Conservation (phyloP, 164 flowering plant genomes). For the Hamamelis virginiana region DNA sequence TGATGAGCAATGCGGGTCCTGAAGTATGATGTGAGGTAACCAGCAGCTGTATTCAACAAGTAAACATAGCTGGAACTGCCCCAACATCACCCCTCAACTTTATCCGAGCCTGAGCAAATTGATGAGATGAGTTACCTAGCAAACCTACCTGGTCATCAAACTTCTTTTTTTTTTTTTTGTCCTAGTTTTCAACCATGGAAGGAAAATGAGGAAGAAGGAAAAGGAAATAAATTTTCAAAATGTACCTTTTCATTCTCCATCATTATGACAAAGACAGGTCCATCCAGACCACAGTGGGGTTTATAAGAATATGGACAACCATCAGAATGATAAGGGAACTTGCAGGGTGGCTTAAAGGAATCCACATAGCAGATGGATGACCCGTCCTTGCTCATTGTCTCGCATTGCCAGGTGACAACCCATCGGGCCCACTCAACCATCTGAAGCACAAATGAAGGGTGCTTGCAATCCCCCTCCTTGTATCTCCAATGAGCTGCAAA, state of each 20-base stretch:
- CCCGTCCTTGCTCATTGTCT: constrained; percentile 59
- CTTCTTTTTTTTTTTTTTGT: no score
- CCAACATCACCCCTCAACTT: not conserved
- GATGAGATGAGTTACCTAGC: no score
- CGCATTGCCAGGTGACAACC: constrained; percentile 89
- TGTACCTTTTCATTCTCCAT: constrained; percentile 90
- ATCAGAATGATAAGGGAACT: constrained; percentile 71
- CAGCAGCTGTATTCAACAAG: no score
- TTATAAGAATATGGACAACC: constrained; percentile 74
- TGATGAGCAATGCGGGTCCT: no score
- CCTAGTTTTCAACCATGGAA: no score
- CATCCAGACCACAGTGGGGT: constrained; percentile 54
- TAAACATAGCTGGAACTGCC: no score
- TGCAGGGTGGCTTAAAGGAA: constrained; percentile 71
- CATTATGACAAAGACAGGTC: constrained; percentile 78
- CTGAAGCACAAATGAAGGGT: constrained; percentile 80
- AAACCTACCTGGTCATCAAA: no score
- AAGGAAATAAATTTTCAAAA: not conserved
- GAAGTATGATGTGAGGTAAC: no score
- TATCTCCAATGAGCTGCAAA: constrained; percentile 99
- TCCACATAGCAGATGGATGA: constrained; percentile 39
- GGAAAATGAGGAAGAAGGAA: no score
- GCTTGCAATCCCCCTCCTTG: constrained; percentile 79
- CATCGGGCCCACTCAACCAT: constrained; percentile 99
- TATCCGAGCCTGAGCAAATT: not conserved